Conservation (phyloP, 2,329 filamentous ascomycete species). For the Apiospora malaysiana region DNA sequence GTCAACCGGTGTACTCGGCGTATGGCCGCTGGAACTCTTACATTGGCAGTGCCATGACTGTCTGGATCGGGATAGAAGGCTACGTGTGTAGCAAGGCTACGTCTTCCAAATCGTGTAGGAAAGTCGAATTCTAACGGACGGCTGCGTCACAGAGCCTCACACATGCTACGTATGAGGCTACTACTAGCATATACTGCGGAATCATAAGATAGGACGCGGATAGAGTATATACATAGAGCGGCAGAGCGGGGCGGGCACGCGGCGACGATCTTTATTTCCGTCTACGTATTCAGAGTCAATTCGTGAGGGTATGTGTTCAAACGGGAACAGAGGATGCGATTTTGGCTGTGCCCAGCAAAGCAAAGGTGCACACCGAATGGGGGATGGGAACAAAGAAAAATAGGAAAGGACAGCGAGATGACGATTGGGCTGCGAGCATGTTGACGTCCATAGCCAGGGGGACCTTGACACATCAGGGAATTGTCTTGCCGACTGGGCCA, state of each 20-base stretch:
- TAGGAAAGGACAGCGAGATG: background rate
- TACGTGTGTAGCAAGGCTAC: too few relatives aligned
- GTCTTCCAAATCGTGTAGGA: too few relatives aligned
- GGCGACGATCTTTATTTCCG: background rate
- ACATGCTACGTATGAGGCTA: background rate
- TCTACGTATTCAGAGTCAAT: background rate
- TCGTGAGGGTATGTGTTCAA: background rate
- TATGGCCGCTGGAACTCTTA: too few relatives aligned
- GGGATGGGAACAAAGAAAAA: background rate
- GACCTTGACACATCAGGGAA: conserved; percentile 1
- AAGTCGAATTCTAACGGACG: background rate
- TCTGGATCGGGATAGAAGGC: too few relatives aligned
- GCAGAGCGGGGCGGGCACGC: background rate
- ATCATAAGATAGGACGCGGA: background rate
- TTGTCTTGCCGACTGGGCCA: background rate
- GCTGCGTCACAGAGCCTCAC: background rate
- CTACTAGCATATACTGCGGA: background rate
- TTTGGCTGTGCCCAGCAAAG: background rate
- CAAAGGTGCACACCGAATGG: background rate
- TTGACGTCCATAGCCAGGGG: conserved; percentile 11
- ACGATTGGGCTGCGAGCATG: conserved; percentile 10
- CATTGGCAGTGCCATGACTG: too few relatives aligned
- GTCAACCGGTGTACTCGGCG: background rate
- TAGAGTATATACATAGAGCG: background rate
- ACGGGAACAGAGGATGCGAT: background rate